Evolutionary conservation across 129 eudicot genomes (phyloP).

Genomic region (Scalesia atractyloides): DNA sequence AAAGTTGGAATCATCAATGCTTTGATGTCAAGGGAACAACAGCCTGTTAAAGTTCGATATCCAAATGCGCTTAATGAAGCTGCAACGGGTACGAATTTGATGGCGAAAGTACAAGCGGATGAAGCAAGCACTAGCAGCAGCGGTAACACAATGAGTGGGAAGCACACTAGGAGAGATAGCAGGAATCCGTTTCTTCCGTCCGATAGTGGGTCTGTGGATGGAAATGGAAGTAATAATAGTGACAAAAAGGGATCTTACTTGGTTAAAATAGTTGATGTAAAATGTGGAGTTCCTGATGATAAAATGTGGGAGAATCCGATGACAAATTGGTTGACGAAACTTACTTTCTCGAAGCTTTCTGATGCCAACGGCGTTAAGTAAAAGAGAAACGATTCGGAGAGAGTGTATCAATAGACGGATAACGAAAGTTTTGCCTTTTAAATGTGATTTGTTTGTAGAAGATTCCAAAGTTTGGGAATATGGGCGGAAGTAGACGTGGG

Average conservation of each 20-base stretch:
- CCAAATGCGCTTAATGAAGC: constrained; percentile 25
- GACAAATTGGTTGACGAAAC: constrained; percentile 70
- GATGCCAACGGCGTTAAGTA: constrained; percentile 47
- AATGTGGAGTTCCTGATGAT: constrained; percentile 78
- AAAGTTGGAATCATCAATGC: constrained; percentile 88
- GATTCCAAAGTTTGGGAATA: too few species aligned
- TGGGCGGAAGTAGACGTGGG: too few species aligned
- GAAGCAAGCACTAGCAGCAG: constrained; percentile 68
- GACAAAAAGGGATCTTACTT: constrained; percentile 49
- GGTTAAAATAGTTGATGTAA: constrained; percentile 81
- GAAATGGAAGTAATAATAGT: constrained; percentile 47
- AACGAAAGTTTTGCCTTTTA: neutral
- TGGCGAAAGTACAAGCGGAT: constrained; percentile 37
- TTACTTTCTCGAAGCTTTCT: constrained; percentile 80
- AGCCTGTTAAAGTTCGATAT: constrained; percentile 38
- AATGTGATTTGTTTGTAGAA: neutral
- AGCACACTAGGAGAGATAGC: constrained; percentile 33
- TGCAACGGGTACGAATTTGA: constrained; percentile 24
- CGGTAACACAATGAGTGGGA: constrained; percentile 17
- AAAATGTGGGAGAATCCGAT: constrained; percentile 47
- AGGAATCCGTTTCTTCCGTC: constrained; percentile 36
- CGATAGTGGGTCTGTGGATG: constrained; percentile 28
- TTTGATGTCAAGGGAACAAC: constrained; percentile 75
- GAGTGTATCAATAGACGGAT: constrained; percentile 2
- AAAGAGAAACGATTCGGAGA: neutral